Base-by-base conservation (phyloP, 352 stramenopile species). In the Phytopythium montanum region DNA sequence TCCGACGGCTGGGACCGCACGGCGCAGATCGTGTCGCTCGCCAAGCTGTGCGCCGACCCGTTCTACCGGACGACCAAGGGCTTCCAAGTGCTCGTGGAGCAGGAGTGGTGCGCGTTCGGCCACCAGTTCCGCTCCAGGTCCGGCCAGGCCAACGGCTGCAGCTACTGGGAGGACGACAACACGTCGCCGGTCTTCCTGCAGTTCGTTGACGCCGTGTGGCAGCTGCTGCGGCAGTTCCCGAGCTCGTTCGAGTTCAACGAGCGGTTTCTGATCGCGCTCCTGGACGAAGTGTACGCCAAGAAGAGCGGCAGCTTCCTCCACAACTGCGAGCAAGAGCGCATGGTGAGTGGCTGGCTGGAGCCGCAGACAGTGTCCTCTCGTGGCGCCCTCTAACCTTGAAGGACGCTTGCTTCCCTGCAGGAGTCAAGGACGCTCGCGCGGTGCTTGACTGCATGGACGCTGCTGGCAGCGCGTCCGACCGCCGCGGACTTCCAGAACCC, bases 1-100 rank as follows among this genome's bases (percentile, higher is more conserved):
- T 98, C 89, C 26, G 96, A 99, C 66, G 97, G 97, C 14, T 99
- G 98, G 98, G 98, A 99, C 77, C 84, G 98, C 21, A 99, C 98
- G 5, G 92, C 94, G 1, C 97, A 99, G 78, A 96, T 99, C 25
- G 85, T 84, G 9, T 88, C 88, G 5, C 66, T 99, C 26, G 93
- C 97, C 3, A 97, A 99, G 73, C 63, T 99, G 0, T 89, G 99
- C 28, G 75, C 99, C 33, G 97, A 99, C 78, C 95, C 96, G 5
- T 98, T 98, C 73, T 99, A 98, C 68, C 86, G 98, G 39, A 99
- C 97, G 0, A 65, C 95, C 12, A 85, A 94, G 51, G 98, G 98
- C 1, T 99, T 99, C 65, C 88, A 95, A 56, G 84, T 98, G 12
- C 73, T 99, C 16, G 86, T 99, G 19, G 96, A 99, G 76, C 99